Conservation (phyloP, 2,329 filamentous ascomycete species). For the Xylaria sp. region DNA sequence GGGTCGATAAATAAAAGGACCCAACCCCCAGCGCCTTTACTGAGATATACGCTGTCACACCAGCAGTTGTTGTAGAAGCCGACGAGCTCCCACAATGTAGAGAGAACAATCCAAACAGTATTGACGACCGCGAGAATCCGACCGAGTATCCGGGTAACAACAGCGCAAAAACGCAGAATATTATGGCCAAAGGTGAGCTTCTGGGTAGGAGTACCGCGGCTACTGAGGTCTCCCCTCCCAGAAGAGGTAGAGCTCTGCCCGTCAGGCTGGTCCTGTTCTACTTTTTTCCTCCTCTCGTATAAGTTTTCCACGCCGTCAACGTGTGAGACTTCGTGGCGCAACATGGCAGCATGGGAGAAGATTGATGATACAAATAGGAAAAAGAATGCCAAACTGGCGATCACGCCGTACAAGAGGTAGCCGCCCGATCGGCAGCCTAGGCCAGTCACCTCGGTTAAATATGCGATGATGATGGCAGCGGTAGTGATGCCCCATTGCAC, state of each 20-base stretch:
- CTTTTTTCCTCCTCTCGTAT: not conserved
- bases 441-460: conserved; percentile 36
- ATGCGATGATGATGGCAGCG: conserved; percentile 34
- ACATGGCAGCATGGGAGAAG: conserved; percentile 36
- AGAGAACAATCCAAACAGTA: conserved; percentile 35
- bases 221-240: not conserved
- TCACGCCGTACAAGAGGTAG: conserved; percentile 35
- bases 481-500: conserved; percentile 38
- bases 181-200: conserved; percentile 1
- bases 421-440: conserved; percentile 39
- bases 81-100: conserved; percentile 37
- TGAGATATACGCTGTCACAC: conserved; percentile 34
- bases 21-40: conserved; percentile 32
- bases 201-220: not conserved
- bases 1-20: conserved; percentile 35
- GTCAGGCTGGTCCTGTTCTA: not conserved
- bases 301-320: not conserved
- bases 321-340: conserved; percentile 27
- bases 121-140: conserved; percentile 32
- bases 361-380: conserved; percentile 35
- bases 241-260: not conserved
- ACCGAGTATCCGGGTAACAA: conserved; percentile 30
- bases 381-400: conserved; percentile 28
- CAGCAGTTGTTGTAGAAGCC: conserved; percentile 42
- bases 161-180: conserved; percentile 29